phyloP scores from a whole-genome alignment of 2,329 filamentous ascomycete species.

The Zymoseptoria pseudotritici region DNA sequence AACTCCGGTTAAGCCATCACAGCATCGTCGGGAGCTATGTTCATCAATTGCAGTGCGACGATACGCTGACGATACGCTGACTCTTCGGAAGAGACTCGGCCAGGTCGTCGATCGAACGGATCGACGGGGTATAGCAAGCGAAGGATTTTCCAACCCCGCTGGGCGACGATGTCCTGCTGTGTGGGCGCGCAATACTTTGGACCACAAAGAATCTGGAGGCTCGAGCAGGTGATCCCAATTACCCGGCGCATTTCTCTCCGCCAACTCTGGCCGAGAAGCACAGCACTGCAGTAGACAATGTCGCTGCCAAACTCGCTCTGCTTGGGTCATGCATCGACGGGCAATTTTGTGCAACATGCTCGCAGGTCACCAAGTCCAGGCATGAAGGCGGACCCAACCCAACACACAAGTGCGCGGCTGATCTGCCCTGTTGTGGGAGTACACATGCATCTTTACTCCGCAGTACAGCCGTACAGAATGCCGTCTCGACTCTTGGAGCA shows the following conservation, averaged over 20 bases:
- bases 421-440: neutral
- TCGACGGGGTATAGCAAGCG: neutral
- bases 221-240: neutral
- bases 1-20: neutral
- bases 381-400: neutral
- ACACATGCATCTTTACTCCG: neutral
- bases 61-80: neutral
- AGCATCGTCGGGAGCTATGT: neutral
- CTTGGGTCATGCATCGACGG: neutral
- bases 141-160: neutral
- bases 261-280: neutral
- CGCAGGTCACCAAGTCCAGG: neutral
- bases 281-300: neutral
- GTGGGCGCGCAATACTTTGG: neutral
- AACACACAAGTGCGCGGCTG: neutral
- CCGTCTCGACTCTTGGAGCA: neutral
- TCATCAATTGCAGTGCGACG: neutral
- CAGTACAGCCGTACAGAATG: neutral
- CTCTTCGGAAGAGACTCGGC: neutral
- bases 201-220: neutral
- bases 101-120: neutral
- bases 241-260: neutral
- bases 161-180: neutral
- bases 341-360: neutral
- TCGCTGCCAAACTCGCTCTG: neutral